Conservation (phyloP, 192 early-diverging fungal genomes). For the Umbelopsis sp. region DNA sequence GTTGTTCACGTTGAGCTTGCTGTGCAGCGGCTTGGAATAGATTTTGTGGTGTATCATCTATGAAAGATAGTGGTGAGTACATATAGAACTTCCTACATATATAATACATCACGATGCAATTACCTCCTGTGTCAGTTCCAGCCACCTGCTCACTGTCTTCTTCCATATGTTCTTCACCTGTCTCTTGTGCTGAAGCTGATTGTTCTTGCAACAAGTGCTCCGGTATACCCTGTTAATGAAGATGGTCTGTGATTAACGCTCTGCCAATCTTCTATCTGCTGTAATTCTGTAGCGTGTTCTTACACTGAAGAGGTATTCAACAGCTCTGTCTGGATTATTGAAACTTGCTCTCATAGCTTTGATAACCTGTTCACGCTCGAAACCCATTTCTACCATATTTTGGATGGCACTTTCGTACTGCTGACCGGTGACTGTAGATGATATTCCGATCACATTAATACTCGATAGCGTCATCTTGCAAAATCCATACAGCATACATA, state of each 20-base stretch:
- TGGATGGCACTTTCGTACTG: constrained; percentile 80
- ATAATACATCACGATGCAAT: neutral
- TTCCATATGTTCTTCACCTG: constrained; percentile 4
- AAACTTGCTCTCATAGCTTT: constrained; percentile 94
- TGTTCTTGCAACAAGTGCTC: constrained; percentile 61
- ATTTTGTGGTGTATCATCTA: constrained; percentile 51
- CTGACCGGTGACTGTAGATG: constrained; percentile 67
- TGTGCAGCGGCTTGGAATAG: constrained; percentile 65
- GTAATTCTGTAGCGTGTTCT: constrained; percentile 1
- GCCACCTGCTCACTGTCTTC: neutral
- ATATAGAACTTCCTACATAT: neutral
- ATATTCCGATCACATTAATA: neutral
- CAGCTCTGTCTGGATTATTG: constrained; percentile 97
- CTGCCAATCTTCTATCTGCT: too few species aligned
- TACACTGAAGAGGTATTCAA: constrained; percentile 93
- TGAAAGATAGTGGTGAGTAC: neutral
- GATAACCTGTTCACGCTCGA: constrained; percentile 81
- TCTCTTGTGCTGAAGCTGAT: constrained; percentile 41
- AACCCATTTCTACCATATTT: constrained; percentile 97
- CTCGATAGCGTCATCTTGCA: neutral
- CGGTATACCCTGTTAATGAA: constrained; percentile 73
- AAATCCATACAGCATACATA: neutral
- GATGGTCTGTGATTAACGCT: constrained; percentile 10
- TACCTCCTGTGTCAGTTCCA: constrained; percentile 3
- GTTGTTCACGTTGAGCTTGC: constrained; percentile 35